These are phyloP conservation scores for Smittium culicis DNA, from an alignment of 371 early-diverging fungal species.

Conservation along the genomic window DNA sequence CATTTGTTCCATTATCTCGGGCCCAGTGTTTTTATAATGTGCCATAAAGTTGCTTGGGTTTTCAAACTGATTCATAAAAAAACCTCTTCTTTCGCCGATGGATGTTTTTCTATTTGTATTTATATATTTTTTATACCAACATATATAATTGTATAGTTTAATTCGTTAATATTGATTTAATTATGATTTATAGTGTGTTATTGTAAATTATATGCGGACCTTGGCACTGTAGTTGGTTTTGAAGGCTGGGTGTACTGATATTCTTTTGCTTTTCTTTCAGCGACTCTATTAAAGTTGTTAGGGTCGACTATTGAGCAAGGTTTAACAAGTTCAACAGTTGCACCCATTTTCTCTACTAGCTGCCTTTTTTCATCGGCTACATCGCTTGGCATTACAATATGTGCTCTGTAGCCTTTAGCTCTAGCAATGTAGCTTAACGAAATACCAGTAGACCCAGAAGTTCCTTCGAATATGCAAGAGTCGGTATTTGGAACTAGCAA, in stretches of 20 bases:
- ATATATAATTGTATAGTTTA: conserved; percentile 7
- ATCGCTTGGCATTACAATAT: conserved; percentile 94
- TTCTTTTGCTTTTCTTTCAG: conserved; percentile 55
- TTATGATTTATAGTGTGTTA: not conserved
- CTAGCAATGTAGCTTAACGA: conserved; percentile 67
- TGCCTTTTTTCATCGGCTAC: conserved; percentile 79
- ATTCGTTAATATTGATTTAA: not conserved
- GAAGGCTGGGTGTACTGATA: conserved; percentile 19
- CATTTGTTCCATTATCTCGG: conserved; percentile 67
- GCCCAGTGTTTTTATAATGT: conserved; percentile 75
- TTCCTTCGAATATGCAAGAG: conserved; percentile 73
- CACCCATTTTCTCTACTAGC: conserved; percentile 67
- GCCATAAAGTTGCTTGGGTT: conserved; percentile 66
- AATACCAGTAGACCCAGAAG: conserved; percentile 77
- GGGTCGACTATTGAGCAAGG: conserved; percentile 87
- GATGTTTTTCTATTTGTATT: not conserved
- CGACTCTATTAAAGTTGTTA: conserved; percentile 81
- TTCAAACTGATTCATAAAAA: conserved; percentile 91
- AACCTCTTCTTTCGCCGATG: conserved; percentile 33
- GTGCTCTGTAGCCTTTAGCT: conserved; percentile 74
- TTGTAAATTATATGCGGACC: not conserved
- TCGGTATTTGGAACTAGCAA: conserved; percentile 39
- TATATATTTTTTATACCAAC: not conserved
- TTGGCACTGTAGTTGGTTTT: not conserved
- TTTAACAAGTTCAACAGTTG: conserved; percentile 78